A percentile compares a stretch with the other conserved stretches of the same genome.
Evolutionary conservation across 306 rosid species (phyloP).

Genomic region (Cajanus cajan): DNA sequence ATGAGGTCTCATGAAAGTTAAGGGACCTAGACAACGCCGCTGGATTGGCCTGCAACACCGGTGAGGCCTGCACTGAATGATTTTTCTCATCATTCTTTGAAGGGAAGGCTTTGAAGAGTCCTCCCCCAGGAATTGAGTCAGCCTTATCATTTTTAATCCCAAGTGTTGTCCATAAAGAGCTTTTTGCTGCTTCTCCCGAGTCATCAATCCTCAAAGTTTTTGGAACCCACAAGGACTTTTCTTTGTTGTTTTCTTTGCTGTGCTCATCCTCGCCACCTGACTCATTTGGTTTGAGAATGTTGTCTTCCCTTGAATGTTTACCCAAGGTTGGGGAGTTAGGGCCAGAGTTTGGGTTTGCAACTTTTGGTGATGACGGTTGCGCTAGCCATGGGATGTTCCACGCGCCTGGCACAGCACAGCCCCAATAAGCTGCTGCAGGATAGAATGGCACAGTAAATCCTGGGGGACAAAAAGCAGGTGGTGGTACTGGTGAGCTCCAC

Average conservation of each 20-base stretch:
- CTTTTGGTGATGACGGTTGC: constrained; percentile 39
- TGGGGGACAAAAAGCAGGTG: constrained; percentile 50
- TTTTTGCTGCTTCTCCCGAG: constrained; percentile 57
- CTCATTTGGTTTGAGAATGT: constrained; percentile 28
- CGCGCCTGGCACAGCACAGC: constrained; percentile 46
- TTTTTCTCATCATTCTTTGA: constrained; percentile 45
- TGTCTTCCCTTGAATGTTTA: constrained; percentile 73
- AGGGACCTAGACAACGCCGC: constrained; percentile 79
- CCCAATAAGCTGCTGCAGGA: constrained; percentile 67
- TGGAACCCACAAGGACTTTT: constrained; percentile 52
- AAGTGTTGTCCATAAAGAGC: constrained; percentile 58
- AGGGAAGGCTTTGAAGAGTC: constrained; percentile 50
- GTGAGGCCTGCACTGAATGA: constrained; percentile 35
- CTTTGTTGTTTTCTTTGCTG: constrained; percentile 35
- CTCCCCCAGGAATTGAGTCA: constrained; percentile 41
- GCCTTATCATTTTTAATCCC: constrained; percentile 52
- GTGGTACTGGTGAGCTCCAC: constrained; percentile 53
- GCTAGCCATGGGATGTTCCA: constrained; percentile 54
- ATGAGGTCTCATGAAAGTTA: constrained; percentile 65
- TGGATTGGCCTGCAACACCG: constrained; percentile 74
- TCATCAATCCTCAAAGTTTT: constrained; percentile 68
- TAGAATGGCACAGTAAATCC: constrained; percentile 60
- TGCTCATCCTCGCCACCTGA: constrained; percentile 24
- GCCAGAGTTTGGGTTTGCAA: constrained; percentile 35
- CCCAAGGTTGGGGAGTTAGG: constrained; percentile 56